Evolutionary conservation across 1,139 yeast species (phyloP).

Genomic region (Yamadazyma mexicana): DNA sequence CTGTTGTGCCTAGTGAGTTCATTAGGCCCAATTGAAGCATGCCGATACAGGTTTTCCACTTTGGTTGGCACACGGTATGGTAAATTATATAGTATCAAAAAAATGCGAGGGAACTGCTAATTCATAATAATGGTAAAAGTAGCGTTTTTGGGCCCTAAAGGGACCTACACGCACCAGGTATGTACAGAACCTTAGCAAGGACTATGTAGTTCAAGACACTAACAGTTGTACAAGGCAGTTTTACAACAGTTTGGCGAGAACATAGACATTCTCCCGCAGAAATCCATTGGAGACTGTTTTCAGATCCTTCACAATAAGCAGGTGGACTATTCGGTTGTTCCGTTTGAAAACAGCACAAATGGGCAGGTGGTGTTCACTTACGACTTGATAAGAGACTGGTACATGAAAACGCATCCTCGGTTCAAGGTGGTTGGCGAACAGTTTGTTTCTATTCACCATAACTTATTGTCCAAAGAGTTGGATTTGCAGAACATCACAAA

Average conservation of each 20-base stretch:
- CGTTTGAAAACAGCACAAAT: slow-evolving; percentile 91
- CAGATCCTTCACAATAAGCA: slow-evolving; percentile 42
- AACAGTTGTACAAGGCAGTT: slow-evolving; percentile 69
- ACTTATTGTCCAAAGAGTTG: slow-evolving; percentile 52
- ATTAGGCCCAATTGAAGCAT: neutral
- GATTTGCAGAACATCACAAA: slow-evolving; percentile 46
- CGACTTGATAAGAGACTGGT: slow-evolving; percentile 76
- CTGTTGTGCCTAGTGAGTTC: slow-evolving; percentile 5
- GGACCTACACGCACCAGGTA: slow-evolving; percentile 90
- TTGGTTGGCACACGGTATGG: neutral
- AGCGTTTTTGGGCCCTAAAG: slow-evolving; percentile 83
- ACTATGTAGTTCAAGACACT: too few relatives aligned
- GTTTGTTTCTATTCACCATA: slow-evolving; percentile 80
- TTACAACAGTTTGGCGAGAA: slow-evolving; percentile 65
- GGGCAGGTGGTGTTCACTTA: slow-evolving; percentile 89
- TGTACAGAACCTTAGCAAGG: too few relatives aligned
- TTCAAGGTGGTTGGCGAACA: slow-evolving; percentile 73
- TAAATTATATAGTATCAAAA: neutral
- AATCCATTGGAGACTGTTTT: slow-evolving; percentile 66
- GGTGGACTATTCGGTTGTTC: slow-evolving; percentile 78
- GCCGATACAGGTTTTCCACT: neutral
- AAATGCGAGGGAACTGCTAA: neutral
- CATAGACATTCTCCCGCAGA: slow-evolving; percentile 44
- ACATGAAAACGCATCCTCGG: slow-evolving; percentile 22
- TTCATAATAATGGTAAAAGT: slow-evolving; percentile 35